These are phyloP conservation scores for Tricholoma saponaceum DNA, from an alignment of 768 basidiomycete species.

Conservation along the genomic window DNA sequence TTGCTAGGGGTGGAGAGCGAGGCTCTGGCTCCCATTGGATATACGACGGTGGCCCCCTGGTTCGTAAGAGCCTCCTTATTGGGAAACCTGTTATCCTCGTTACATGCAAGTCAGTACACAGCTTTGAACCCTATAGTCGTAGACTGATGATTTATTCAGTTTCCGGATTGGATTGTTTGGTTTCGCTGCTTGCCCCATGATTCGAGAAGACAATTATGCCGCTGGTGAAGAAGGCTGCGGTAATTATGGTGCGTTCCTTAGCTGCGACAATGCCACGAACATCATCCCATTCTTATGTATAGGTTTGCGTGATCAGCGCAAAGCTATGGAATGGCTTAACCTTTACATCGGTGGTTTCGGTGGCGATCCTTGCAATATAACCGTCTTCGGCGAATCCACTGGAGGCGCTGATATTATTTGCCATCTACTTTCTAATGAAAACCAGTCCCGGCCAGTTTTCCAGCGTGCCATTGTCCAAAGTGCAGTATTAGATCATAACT, in stretches of 20 bases:
- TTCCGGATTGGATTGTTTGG: constrained; percentile 78
- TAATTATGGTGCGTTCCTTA: constrained; percentile 58
- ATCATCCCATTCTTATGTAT: constrained; percentile 6
- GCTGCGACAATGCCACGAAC: neutral
- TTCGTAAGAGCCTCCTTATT: constrained; percentile 58
- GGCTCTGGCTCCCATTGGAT: constrained; percentile 77
- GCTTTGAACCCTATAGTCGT: neutral
- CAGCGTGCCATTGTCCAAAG: constrained; percentile 76
- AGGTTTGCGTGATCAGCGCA: constrained; percentile 65
- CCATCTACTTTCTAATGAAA: constrained; percentile 61
- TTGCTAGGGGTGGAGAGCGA: constrained; percentile 59
- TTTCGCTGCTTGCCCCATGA: constrained; percentile 61
- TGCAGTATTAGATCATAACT: constrained; percentile 55
- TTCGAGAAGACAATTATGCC: constrained; percentile 63
- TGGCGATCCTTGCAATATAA: constrained; percentile 59
- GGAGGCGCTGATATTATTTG: constrained; percentile 57
- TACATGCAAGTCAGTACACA: constrained; percentile 62
- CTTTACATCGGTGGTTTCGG: constrained; percentile 60
- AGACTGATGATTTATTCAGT: constrained; percentile 29
- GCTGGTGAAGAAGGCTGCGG: constrained; percentile 70
- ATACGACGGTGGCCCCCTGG: constrained; percentile 69
- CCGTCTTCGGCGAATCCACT: constrained; percentile 46
- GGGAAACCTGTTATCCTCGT: constrained; percentile 69
- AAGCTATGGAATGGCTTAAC: constrained; percentile 61
- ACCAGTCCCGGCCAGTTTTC: constrained; percentile 59